A percentile compares a stretch with the other conserved stretches of the same genome.
Conservation (phyloP, 768 basidiomycete species). For the Fomitopsis serialis region DNA sequence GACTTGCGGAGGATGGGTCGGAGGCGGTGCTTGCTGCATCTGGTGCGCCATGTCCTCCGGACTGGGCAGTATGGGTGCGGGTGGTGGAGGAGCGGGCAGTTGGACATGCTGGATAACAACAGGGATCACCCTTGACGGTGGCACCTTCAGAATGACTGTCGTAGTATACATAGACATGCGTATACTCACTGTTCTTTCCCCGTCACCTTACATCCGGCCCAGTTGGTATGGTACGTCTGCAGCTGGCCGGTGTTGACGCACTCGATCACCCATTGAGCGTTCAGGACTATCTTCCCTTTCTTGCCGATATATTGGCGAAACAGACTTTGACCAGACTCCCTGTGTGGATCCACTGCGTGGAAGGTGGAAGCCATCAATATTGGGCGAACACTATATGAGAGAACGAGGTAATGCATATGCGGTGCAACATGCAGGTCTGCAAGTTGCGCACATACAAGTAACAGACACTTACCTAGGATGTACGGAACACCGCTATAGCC, state of each 20-base stretch:
- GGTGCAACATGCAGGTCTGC: not conserved
- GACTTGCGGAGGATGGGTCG: conserved; percentile 13
- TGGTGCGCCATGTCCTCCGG: conserved; percentile 7
- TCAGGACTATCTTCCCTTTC: conserved; percentile 74
- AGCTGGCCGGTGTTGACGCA: conserved; percentile 66
- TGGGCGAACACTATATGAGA: not conserved
- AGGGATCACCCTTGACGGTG: not conserved
- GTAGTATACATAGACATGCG: not conserved
- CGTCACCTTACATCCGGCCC: conserved; percentile 77
- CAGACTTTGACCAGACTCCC: conserved; percentile 74
- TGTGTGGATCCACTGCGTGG: conserved; percentile 66
- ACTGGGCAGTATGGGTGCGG: not conserved
- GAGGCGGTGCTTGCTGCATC: conserved; percentile 14
- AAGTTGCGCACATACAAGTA: not conserved
- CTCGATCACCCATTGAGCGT: conserved; percentile 70
- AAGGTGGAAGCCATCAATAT: not conserved
- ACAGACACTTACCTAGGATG: conserved; percentile 58
- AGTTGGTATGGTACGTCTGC: conserved; percentile 71
- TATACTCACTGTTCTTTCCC: conserved; percentile 62
- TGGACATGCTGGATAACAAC: conserved; percentile 1
- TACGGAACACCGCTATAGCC: conserved; percentile 78
- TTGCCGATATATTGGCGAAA: conserved; percentile 76
- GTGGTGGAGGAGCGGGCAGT: not conserved
- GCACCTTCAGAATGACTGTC: not conserved
- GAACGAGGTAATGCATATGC: not conserved